These are phyloP conservation scores for Dictyostelium brefeldianum DNA, from an alignment of 78 protist genomes.

Conservation along the genomic window DNA sequence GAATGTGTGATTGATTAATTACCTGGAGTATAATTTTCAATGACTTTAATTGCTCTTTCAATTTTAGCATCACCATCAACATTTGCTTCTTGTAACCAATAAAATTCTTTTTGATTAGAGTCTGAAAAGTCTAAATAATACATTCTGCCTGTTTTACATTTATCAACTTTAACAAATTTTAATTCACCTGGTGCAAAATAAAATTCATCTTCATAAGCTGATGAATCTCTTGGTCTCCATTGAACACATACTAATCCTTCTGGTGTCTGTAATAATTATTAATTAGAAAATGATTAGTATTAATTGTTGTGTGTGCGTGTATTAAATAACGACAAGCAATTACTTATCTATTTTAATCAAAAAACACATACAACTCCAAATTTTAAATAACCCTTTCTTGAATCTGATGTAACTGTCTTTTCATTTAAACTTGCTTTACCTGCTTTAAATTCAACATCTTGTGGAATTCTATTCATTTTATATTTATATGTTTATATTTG, in stretches of 20 bases:
- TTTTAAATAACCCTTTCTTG: constrained; percentile 50
- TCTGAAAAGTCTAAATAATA: constrained; percentile 59
- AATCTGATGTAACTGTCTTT: constrained; percentile 23
- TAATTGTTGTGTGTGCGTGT: too few species aligned
- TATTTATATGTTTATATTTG: too few species aligned
- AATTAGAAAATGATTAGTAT: too few species aligned
- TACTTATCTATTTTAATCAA: neutral
- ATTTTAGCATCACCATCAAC: constrained; percentile 27
- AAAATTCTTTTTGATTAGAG: constrained; percentile 52
- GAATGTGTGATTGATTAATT: neutral
- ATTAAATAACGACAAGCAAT: neutral
- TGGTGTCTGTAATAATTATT: neutral
- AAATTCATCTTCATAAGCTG: constrained; percentile 47
- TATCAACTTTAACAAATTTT: constrained; percentile 18
- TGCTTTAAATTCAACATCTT: constrained; percentile 60
- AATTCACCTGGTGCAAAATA: constrained; percentile 73
- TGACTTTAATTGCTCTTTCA: constrained; percentile 34
- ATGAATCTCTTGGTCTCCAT: constrained; percentile 56
- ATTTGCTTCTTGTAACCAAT: constrained; percentile 69
- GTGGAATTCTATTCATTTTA: constrained; percentile 10
- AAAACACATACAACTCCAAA: constrained; percentile 32
- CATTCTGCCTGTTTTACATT: constrained; percentile 58
- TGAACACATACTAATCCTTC: constrained; percentile 48
- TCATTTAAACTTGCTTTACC: constrained; percentile 57
- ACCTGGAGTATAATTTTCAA: constrained; percentile 51